These are phyloP conservation scores for Adansonia grandidieri DNA, from an alignment of 441 rosid species.

Conservation along the genomic window DNA sequence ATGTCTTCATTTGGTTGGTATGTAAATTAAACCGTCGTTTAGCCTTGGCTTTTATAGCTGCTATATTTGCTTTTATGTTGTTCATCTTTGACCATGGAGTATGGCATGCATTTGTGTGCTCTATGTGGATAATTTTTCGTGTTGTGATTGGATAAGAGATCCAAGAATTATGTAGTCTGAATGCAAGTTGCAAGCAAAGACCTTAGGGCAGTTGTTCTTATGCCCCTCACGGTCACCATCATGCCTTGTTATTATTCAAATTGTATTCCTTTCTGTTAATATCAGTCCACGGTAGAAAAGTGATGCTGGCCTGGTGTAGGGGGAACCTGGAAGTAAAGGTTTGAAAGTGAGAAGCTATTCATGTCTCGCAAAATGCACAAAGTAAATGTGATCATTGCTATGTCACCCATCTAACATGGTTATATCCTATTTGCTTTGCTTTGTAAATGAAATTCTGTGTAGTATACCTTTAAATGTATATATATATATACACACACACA, in stretches of 20 bases:
- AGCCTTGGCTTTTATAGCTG: conserved; percentile 17
- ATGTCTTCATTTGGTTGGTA: conserved; percentile 97
- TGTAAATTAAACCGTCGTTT: conserved; percentile 37
- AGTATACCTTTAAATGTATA: neutral
- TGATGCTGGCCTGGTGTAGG: neutral
- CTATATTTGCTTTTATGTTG: conserved; percentile 25
- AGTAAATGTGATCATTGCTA: neutral
- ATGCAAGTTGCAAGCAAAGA: neutral
- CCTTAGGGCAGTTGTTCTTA: neutral
- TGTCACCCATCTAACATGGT: neutral
- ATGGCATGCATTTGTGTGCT: conserved; percentile 5
- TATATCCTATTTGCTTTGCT: neutral
- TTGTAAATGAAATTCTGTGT: neutral
- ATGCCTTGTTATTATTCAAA: neutral
- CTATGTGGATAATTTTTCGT: neutral
- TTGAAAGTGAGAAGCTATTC: conserved; percentile 1
- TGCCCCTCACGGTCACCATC: neutral
- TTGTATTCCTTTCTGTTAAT: neutral
- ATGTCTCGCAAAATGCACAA: neutral
- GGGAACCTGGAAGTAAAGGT: neutral
- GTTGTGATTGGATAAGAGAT: neutral
- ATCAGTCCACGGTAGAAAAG: neutral
- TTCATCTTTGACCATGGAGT: conserved; percentile 19
- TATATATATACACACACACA: too few species aligned
- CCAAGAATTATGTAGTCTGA: neutral